Evolutionary conservation across 306 rosid genomes (phyloP).

Genomic region (Dalbergia oliveri): DNA sequence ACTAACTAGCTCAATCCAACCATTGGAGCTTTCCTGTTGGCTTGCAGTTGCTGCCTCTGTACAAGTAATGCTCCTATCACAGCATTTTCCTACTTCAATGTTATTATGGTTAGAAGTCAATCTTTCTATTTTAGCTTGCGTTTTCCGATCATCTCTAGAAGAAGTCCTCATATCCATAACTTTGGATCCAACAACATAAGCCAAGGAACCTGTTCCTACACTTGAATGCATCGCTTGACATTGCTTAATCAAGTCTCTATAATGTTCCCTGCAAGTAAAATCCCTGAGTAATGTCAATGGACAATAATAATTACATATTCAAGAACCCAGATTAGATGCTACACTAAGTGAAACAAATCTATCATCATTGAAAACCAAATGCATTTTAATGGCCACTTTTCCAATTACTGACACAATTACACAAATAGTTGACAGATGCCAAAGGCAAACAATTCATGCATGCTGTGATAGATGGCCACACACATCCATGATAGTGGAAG

Average conservation of each 20-base stretch:
- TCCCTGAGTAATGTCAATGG: slow-evolving; percentile 37
- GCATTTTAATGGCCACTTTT: slow-evolving; percentile 10
- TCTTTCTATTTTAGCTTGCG: slow-evolving; percentile 59
- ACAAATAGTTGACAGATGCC: slow-evolving; percentile 33
- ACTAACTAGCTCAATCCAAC: slow-evolving; percentile 62
- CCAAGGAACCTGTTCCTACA: slow-evolving; percentile 94
- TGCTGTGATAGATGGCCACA: slow-evolving; percentile 20
- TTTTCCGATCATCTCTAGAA: slow-evolving; percentile 61
- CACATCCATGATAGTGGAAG: slow-evolving; percentile 22
- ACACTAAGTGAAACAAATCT: slow-evolving; percentile 38
- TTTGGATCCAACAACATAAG: slow-evolving; percentile 90
- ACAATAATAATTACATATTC: slow-evolving; percentile 27
- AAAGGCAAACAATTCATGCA: slow-evolving; percentile 32
- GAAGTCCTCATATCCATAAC: slow-evolving; percentile 92
- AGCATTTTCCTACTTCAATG: slow-evolving; percentile 56
- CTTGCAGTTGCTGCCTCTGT: slow-evolving; percentile 55
- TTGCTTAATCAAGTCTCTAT: slow-evolving; percentile 75
- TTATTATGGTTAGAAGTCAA: slow-evolving; percentile 57
- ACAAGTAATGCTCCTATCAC: slow-evolving; percentile 59
- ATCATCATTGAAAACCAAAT: slow-evolving; percentile 37
- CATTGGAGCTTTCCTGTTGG: slow-evolving; percentile 63
- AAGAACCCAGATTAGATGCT: slow-evolving; percentile 35
- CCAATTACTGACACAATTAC: slow-evolving; percentile 12
- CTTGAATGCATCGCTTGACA: slow-evolving; percentile 92
- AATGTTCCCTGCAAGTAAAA: slow-evolving; percentile 77